Conservation (phyloP, 2,329 filamentous ascomycete species). For the Colletotrichum sp. region DNA sequence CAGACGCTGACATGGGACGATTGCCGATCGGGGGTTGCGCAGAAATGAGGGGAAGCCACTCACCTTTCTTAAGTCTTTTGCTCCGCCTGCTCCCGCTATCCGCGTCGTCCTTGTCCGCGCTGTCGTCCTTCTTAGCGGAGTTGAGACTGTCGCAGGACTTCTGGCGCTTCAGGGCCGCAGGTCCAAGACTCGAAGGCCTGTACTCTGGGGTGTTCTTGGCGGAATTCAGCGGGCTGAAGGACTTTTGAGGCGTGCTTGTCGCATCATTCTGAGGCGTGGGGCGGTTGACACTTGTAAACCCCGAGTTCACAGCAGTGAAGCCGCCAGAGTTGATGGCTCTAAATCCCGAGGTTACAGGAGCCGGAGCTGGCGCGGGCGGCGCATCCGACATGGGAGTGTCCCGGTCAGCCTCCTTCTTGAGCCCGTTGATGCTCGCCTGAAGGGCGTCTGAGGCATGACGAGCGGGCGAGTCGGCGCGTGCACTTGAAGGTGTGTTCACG, state of each 20-base stretch:
- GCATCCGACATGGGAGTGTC: slow-evolving; percentile 55
- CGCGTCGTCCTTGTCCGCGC: slow-evolving; percentile 58
- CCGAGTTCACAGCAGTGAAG: slow-evolving; percentile 76
- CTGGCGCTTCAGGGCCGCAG: slow-evolving; percentile 76
- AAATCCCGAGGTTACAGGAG: slow-evolving; percentile 60
- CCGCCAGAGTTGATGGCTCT: slow-evolving; percentile 64
- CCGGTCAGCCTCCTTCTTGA: slow-evolving; percentile 50
- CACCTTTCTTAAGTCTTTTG: slow-evolving; percentile 85
- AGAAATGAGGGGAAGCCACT: not conserved
- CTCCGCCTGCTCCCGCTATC: slow-evolving; percentile 75
- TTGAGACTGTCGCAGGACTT: slow-evolving; percentile 65
- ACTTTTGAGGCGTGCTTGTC: slow-evolving; percentile 68
- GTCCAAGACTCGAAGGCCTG: slow-evolving; percentile 57
- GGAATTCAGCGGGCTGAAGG: slow-evolving; percentile 65
- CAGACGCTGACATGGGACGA: slow-evolving; percentile 1
- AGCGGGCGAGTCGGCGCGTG: slow-evolving; percentile 71
- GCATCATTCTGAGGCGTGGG: slow-evolving; percentile 38
- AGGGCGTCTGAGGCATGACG: slow-evolving; percentile 58
- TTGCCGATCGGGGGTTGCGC: not conserved
- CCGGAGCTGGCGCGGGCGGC: slow-evolving; percentile 39
- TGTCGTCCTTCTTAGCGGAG: slow-evolving; percentile 51
- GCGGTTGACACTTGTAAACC: slow-evolving; percentile 72
- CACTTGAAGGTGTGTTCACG: slow-evolving; percentile 62
- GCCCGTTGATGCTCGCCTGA: slow-evolving; percentile 51
- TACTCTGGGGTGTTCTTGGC: slow-evolving; percentile 70